A percentile compares a stretch with the other conserved stretches of the same genome.
Conservation (phyloP, 805 yeast species). For the Monosporozyma yasuniensis region DNA sequence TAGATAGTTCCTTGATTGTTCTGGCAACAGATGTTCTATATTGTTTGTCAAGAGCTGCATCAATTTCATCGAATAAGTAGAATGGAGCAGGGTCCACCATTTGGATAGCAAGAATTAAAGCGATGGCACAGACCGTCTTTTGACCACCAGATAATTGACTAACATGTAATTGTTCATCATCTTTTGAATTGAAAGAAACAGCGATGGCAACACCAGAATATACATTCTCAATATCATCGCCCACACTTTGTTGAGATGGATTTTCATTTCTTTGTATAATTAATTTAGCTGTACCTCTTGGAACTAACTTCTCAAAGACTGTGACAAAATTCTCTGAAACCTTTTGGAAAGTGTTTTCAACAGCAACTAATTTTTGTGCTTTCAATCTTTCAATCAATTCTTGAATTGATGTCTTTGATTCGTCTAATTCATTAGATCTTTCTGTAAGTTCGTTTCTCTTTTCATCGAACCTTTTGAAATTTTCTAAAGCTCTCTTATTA, state of each 20-base stretch:
- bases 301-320: slow-evolving; percentile 75
- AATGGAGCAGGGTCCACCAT: slow-evolving; percentile 96
- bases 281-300: slow-evolving; percentile 68
- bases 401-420: slow-evolving; percentile 64
- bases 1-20: slow-evolving; percentile 56
- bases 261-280: slow-evolving; percentile 44
- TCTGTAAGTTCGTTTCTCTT: slow-evolving; percentile 59
- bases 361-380: slow-evolving; percentile 74
- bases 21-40: slow-evolving; percentile 82
- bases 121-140: slow-evolving; percentile 91
- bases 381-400: slow-evolving; percentile 60
- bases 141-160: slow-evolving; percentile 97
- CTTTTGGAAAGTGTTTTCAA: slow-evolving; percentile 64
- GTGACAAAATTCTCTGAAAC: slow-evolving; percentile 66
- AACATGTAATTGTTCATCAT: slow-evolving; percentile 76
- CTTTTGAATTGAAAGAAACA: slow-evolving; percentile 81
- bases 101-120: slow-evolving; percentile 88
- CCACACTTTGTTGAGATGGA: slow-evolving; percentile 17
- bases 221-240: slow-evolving; percentile 23
- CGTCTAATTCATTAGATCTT: slow-evolving; percentile 61
- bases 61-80: slow-evolving; percentile 91
- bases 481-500: slow-evolving; percentile 85
- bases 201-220: slow-evolving; percentile 77
- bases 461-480: slow-evolving; percentile 59
- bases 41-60: slow-evolving; percentile 89